Percentiles rank a stretch among this genome's conserved stretches.
Conservation (phyloP, 2,329 filamentous ascomycete species). For the Fusarium buharicum region DNA sequence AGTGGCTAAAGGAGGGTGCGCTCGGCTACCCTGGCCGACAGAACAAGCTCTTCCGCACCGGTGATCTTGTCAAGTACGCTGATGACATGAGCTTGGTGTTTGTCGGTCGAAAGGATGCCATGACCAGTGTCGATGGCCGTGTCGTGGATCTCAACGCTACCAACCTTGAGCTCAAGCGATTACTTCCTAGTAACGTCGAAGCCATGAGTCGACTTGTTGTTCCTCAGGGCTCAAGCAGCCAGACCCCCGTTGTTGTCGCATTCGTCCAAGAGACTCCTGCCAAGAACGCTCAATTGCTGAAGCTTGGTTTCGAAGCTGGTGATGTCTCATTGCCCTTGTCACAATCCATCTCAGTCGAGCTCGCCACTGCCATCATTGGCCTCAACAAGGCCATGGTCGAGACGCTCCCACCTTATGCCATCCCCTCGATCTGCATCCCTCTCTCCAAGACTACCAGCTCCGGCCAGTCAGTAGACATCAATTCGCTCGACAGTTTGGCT, state of each 20-base stretch:
- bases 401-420: constrained; percentile 42
- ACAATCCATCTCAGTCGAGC: constrained; percentile 27
- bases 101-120: constrained; percentile 36
- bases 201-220: constrained; percentile 36
- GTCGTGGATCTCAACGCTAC: constrained; percentile 42
- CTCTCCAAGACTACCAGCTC: not conserved
- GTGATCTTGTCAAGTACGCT: constrained; percentile 42
- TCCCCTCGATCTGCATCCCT: constrained; percentile 41
- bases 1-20: constrained; percentile 38
- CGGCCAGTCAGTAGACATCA: constrained; percentile 11
- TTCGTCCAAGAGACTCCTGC: constrained; percentile 23
- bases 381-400: constrained; percentile 44
- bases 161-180: constrained; percentile 35
- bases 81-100: constrained; percentile 42
- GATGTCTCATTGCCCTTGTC: constrained; percentile 24
- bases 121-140: constrained; percentile 40
- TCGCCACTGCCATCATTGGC: constrained; percentile 35
- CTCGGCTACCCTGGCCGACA: constrained; percentile 33
- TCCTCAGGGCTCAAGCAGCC: constrained; percentile 29
- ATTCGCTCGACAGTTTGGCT: not conserved
- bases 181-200: constrained; percentile 28
- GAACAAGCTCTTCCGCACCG: constrained; percentile 40
- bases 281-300: constrained; percentile 8
- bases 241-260: constrained; percentile 38
- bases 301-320: constrained; percentile 13